Base-by-base conservation (phyloP, 192 early-diverging fungal species). In the Spizellomyces sp. region DNA sequence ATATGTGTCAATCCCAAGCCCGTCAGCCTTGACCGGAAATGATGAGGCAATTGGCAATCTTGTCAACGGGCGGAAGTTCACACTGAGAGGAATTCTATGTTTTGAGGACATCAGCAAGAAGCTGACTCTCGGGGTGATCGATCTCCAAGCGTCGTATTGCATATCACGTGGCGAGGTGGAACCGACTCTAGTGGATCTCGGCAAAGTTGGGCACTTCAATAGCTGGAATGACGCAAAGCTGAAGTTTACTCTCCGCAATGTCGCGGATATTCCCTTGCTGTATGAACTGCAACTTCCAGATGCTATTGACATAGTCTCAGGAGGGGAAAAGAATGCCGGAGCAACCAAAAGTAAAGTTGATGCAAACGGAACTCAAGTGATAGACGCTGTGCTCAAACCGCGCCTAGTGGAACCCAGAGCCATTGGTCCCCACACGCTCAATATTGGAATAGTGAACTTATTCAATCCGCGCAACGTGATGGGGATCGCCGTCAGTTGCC, bases 181-280 rank as follows among this genome's bases (percentile, higher is more conserved):
- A 15, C 79, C 81, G 4, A 62, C 70, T 8, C 56, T 74, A 10
- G 72, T 93, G 17, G 87, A 95, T 63, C 61, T 95, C 10, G 93
- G 93, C 2, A 92, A 91, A 72, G 87, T 93, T 54, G 91, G 92
- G 5, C 86, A 92, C 66, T 79, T 82, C 21, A 93, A 90, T 73
- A 85, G 85, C 9, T 94, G 90, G 91, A 76, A 84, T 36, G 80
- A 83, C 9, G 83, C 82, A 10, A 68, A 69, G 52, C 84, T 93
- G 61, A 66, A 77, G 15, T 90, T 94, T 72, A 74, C 82, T 8
- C 63, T 93, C 9, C 74, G 79, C 7, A 95, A 95, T 69, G 27
- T 78, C 3, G 81, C 91, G 4, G 88, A 89, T 36, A 84, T 90
- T 45, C 83, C 86, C 7, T 68, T 92, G 9, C 66, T 70, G 7